Base-by-base conservation (phyloP, 306 rosid genomes). In the Quercus engelmannii region DNA sequence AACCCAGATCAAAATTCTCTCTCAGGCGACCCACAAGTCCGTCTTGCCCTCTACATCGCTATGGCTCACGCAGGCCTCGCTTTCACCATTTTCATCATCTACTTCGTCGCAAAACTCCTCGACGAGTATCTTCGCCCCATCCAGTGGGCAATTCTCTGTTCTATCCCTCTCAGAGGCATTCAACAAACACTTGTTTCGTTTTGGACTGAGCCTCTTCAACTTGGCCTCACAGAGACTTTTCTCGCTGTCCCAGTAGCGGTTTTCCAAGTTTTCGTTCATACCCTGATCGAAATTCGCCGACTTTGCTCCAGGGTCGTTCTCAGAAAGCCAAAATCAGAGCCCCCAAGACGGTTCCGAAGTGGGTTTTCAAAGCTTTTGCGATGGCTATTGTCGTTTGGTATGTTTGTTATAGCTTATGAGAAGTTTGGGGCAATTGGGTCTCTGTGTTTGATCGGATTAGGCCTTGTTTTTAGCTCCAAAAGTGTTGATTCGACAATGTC, bases 51-150 rank as follows among this genome's bases (percentile, higher is more conserved):
- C 20, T 95, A 89, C 88, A 89, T 93, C 76, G 97, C 99, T 79
- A 90, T 95, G 99, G 98, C 98, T 1, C 99, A 95, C 28, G 96
- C 96, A 7, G 97, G 97, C 35, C 79, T 93, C 6, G 99, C 88
- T 77, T 88, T 95, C 78, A 82, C 96, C 35, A 93, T 95, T 46
- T 89, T 95, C 82, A 78, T 88, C 52, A 78, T 93, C 49, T 95
- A 85, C 84, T 71, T 91, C 33, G 88, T 90, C 13, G 76, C 88
- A 5, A 93, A 91, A 82, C 92, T 95, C 7, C 84, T 95, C 31
- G 98, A 93, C n/a, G 87, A 73, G 38, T 95, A 93, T 67, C 85
- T 95, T 26, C 79, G 96, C 49, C 98, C 99, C 12, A 84, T 95
- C n/a, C 98, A 84, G 21, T 95, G 99, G 99, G 99, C 97, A 1